Percentiles rank a stretch among this genome's conserved stretches.
Evolutionary conservation across 495 filamentous ascomycete genomes (phyloP).

Genomic region (Talaromyces trachyspermus): DNA sequence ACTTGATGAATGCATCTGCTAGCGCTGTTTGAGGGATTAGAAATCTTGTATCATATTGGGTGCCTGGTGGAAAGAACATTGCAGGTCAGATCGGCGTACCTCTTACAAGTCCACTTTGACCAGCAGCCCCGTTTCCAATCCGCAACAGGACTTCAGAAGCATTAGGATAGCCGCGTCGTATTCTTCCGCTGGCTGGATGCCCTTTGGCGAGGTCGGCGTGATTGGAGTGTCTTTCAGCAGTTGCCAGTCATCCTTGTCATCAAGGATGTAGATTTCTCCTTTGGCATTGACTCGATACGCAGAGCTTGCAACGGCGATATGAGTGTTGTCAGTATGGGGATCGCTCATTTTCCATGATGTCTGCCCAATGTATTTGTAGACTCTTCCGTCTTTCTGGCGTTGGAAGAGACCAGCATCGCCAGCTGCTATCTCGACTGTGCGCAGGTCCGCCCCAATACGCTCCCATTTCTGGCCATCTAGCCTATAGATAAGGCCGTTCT

Average conservation of each 20-base stretch:
- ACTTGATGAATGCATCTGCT: slow-evolving; percentile 29
- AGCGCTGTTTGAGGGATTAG: slow-evolving; percentile 23
- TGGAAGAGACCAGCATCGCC: too few relatives aligned
- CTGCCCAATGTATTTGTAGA: too few relatives aligned
- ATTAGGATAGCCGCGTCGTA: slow-evolving; percentile 9
- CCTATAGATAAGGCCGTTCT: too few relatives aligned
- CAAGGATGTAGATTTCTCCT: not conserved
- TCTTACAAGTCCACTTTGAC: slow-evolving; percentile 28
- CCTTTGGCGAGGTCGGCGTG: not conserved
- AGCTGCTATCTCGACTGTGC: too few relatives aligned
- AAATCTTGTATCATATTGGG: not conserved
- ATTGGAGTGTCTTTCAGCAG: too few relatives aligned
- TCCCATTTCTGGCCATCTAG: too few relatives aligned
- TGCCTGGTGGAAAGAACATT: not conserved
- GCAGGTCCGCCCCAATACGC: too few relatives aligned
- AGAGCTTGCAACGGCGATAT: too few relatives aligned
- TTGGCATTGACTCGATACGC: not conserved
- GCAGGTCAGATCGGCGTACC: slow-evolving; percentile 10
- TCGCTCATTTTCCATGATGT: too few relatives aligned
- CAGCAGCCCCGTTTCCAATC: slow-evolving; percentile 34
- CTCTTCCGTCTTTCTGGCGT: too few relatives aligned
- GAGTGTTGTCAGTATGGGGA: too few relatives aligned
- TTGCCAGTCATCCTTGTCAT: not conserved
- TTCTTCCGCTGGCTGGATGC: not conserved
- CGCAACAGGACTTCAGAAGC: too few relatives aligned